Evolutionary conservation across 2,329 filamentous ascomycete genomes (phyloP), one percentile per base, ranked within the genome.

Genomic region (Elsinoe perseae): DNA sequence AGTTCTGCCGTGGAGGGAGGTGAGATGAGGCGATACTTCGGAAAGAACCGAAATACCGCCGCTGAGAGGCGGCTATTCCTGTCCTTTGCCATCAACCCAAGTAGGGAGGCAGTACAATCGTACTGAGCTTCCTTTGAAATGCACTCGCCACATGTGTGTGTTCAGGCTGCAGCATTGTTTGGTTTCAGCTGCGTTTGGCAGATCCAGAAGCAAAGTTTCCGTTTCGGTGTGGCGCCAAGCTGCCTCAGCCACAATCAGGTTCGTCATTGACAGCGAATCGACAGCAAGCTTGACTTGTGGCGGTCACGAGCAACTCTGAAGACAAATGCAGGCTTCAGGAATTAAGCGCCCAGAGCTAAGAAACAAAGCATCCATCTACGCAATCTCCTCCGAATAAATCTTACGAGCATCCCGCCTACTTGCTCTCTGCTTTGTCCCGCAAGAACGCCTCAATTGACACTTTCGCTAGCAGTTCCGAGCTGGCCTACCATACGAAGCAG

Each of bases 311-410:
- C 23, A 21, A 42, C n/a, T n/a, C n/a, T n/a, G n/a, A n/a, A n/a
- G n/a, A n/a, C n/a, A 30, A 10, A 3, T 36, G 32, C 44, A 50
- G 44, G 25, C 44, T 50, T 30, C 44, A 50, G 44, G 25, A 50
- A 50, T 50, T 50, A 50, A 50, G 20, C 44, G 44, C 44, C 32
- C 44, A 50, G 44, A 30, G 25, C 44, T 50, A 32, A 30, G 44
- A 25, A n/a, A 44, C 25, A 32, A 30, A 20, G 32, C 25, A 50
- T 20, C 44, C 44, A 50, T 27, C 44, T 50, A 50, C 44, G 44
- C 44, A 50, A 50, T 50, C 38, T 36, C 44, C 44, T 50, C 23
- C 44, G 18, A 30, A 50, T 50, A 50, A 30, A 50, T 30, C 44
- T 12, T 10, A 27, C 23, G 23, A 30, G 25, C 23, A 18, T 28